These are phyloP conservation scores for Dioscorea zingiberensis DNA, from an alignment of 106 monocot species.

Conservation along the genomic window DNA sequence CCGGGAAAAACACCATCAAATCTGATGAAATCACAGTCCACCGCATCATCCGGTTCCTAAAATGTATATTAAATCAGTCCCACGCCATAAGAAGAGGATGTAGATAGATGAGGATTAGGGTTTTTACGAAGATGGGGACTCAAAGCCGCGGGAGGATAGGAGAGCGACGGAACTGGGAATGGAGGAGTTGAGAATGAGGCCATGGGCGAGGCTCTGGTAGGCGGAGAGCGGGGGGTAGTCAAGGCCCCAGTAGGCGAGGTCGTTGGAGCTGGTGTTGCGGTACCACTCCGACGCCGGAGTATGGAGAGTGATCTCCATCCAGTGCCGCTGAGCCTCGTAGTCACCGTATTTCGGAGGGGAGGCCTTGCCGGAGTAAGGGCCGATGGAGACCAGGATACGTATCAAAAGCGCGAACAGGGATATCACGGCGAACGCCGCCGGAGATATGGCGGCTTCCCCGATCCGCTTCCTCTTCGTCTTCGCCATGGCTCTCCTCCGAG, in stretches of 20 bases:
- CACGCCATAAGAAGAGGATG: neutral
- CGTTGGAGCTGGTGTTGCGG: constrained; percentile 63
- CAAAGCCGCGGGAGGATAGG: constrained; percentile 61
- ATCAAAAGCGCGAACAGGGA: constrained; percentile 61
- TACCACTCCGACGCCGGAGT: constrained; percentile 68
- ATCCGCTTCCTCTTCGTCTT: no score
- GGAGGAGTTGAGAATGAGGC: constrained; percentile 52
- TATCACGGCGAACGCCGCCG: constrained; percentile 18
- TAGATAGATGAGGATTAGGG: neutral
- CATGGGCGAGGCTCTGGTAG: constrained; percentile 84
- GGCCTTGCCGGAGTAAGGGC: constrained; percentile 78
- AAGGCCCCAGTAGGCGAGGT: constrained; percentile 94
- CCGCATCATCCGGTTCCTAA: constrained; percentile 87
- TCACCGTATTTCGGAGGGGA: constrained; percentile 84
- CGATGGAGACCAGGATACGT: constrained; percentile 62
- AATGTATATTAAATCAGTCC: neutral
- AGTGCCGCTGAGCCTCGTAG: constrained; percentile 98
- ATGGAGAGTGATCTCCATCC: constrained; percentile 98
- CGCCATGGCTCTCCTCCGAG: no score
- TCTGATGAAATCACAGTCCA: constrained; percentile 94
- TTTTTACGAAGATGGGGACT: constrained; percentile 55
- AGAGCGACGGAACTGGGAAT: constrained; percentile 59
- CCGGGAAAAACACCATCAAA: constrained; percentile 74
- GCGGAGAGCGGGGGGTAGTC: constrained; percentile 98
- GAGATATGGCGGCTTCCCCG: neutral